These are phyloP conservation scores for Oxytropis ochrocephala DNA, from an alignment of 306 rosid species.

Conservation along the genomic window DNA sequence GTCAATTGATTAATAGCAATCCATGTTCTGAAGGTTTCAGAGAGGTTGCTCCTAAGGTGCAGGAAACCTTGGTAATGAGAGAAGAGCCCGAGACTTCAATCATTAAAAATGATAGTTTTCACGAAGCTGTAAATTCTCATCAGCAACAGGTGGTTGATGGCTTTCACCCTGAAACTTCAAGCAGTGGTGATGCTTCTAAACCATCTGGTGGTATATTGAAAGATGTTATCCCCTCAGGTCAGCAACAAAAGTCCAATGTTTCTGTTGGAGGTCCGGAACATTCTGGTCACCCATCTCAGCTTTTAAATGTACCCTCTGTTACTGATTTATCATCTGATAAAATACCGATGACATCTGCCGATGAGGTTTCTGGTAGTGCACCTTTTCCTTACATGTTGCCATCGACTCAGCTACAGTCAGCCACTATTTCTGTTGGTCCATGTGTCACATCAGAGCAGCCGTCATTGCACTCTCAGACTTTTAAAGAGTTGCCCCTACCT, in stretches of 20 bases:
- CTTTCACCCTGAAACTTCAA: slow-evolving; percentile 26
- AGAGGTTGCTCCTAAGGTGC: slow-evolving; percentile 29
- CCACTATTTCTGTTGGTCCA: slow-evolving; percentile 33
- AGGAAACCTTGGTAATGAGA: slow-evolving; percentile 23
- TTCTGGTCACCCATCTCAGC: slow-evolving; percentile 27
- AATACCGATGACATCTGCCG: slow-evolving; percentile 29
- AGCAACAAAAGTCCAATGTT: slow-evolving; percentile 28
- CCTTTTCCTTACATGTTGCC: slow-evolving; percentile 21
- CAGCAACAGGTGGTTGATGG: slow-evolving; percentile 31
- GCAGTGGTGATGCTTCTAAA: slow-evolving; percentile 27
- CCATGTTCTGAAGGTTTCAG: slow-evolving; percentile 28
- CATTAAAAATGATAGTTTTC: slow-evolving; percentile 27
- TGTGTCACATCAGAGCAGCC: slow-evolving; percentile 31
- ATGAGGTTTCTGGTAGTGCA: slow-evolving; percentile 36
- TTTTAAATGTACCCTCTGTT: slow-evolving; percentile 25
- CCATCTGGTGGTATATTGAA: slow-evolving; percentile 31
- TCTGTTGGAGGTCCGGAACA: slow-evolving; percentile 35
- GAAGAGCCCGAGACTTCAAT: slow-evolving; percentile 23
- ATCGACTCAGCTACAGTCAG: slow-evolving; percentile 33
- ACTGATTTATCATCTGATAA: slow-evolving; percentile 34
- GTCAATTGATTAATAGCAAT: slow-evolving; percentile 27
- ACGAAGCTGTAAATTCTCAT: slow-evolving; percentile 24
- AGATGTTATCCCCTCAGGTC: slow-evolving; percentile 18
- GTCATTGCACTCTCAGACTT: slow-evolving; percentile 27
- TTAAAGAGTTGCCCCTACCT: slow-evolving; percentile 34